Evolutionary conservation across 2,329 filamentous ascomycete species (phyloP), one percentile per base, ranked within the genome.

Genomic region (Penicillium sp.): DNA sequence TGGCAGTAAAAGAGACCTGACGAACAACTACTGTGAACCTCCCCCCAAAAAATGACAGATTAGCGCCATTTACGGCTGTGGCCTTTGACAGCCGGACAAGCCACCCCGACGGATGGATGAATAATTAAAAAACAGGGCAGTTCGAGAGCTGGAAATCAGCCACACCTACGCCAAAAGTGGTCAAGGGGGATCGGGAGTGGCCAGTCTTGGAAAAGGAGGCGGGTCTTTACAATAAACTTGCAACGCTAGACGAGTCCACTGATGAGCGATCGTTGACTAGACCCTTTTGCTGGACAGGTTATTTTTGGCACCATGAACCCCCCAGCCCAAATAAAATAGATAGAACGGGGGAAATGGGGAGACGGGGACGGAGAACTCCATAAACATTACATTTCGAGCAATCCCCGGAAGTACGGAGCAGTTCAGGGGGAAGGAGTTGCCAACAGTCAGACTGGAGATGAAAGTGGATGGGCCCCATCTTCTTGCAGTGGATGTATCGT

Each of bases 241-340:
- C 52, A 53, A 66, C 63, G 61, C 62, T 63, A 65, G 63, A 52
- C 26, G 35, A 59, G 58, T 53, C 59, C 50, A 37, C 55, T 50
- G 52, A 54, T 53, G 43, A 61, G 55, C 59, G 62, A 63, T 63
- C 60, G 58, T 33, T 55, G 55, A 61, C 60, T 60, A 65, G 57
- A 52, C 54, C 54, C 50, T 45, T 52, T 27, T 13, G 7, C 27
- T 33, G 48, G 48, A 50, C 35, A 50, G 48, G 16, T 50, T 52
- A 52, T 52, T 52, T 52, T 52, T 52, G 49, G 49, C 14, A 13
- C 21, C 16, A 21, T 49, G 46, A 33, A 48, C n/a, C 19, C 29
- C 27, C 31, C 19, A 42, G 37, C n/a, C n/a, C 19, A 42, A 21
- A 11, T n/a, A 22, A 5, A 22, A 13, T 22, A 42, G 19, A 19